Conservation (phyloP, 352 stramenopile genomes). For the Aphanomyces cochlioides region DNA sequence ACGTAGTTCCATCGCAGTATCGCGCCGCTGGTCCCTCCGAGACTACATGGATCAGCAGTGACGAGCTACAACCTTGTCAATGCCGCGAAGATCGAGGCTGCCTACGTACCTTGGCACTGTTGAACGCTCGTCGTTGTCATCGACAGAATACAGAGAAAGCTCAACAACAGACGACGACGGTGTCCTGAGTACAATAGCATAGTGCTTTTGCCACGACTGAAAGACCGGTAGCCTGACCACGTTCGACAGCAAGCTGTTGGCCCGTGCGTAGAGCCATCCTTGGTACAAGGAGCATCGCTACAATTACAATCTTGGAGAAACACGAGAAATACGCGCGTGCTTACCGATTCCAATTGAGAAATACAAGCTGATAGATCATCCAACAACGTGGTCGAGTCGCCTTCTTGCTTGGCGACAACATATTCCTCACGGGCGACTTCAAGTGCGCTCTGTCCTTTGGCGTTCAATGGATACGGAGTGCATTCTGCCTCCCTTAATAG, state of each 20-base stretch:
- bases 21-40: too few species aligned
- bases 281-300: conserved; percentile 39
- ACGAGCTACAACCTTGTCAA: neutral
- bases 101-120: too few species aligned
- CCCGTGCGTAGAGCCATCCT: conserved; percentile 38
- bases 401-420: conserved; percentile 17
- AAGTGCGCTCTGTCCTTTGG: conserved; percentile 35
- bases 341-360: conserved; percentile 42
- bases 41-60: neutral
- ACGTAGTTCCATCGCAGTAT: too few species aligned
- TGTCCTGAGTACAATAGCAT: conserved; percentile 19
- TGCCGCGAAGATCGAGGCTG: too few species aligned
- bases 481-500: conserved; percentile 31
- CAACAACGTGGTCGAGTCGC: conserved; percentile 1
- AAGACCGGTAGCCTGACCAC: conserved; percentile 36
- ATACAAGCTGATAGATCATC: conserved; percentile 4
- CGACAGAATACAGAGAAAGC: conserved; percentile 1
- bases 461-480: conserved; percentile 36
- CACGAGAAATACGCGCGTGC: conserved; percentile 34
- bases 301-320: neutral
- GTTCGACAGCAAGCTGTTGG: conserved; percentile 36
- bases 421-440: conserved; percentile 29
- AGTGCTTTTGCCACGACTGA: conserved; percentile 32
- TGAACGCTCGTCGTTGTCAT: too few species aligned
- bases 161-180: conserved; percentile 18